Percentiles rank a stretch among this genome's conserved stretches.
These are phyloP conservation scores for Colletotrichum horii DNA, from an alignment of 2,329 filamentous ascomycete genomes.

Conservation along the genomic window DNA sequence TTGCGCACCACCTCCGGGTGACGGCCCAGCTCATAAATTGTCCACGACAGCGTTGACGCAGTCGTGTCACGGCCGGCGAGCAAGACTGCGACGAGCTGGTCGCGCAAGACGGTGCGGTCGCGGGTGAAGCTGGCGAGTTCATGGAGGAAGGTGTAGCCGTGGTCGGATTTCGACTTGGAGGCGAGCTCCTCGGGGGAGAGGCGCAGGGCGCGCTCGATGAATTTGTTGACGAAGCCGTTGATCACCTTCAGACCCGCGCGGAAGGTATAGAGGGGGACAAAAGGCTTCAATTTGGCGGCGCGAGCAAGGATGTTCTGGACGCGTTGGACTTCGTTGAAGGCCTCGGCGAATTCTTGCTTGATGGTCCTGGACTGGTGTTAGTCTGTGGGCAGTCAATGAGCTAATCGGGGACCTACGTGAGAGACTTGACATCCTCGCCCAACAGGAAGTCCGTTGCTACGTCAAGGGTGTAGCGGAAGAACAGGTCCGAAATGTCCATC, in stretches of 20 bases:
- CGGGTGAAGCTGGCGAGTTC: conserved; percentile 83
- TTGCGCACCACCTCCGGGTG: conserved; percentile 71
- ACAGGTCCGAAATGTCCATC: conserved; percentile 76
- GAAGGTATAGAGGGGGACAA: conserved; percentile 72
- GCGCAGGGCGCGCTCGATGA: conserved; percentile 75
- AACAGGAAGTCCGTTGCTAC: conserved; percentile 87
- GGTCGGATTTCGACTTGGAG: conserved; percentile 73
- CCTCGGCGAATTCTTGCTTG: conserved; percentile 74
- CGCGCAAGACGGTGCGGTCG: conserved; percentile 73
- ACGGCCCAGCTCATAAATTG: conserved; percentile 79
- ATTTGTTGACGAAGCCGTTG: conserved; percentile 77
- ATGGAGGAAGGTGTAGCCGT: conserved; percentile 84
- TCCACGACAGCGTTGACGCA: conserved; percentile 80
- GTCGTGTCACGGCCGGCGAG: conserved; percentile 90
- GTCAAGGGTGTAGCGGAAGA: conserved; percentile 87
- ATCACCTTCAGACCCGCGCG: conserved; percentile 68
- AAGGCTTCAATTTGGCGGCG: conserved; percentile 63
- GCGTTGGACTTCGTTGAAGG: conserved; percentile 80
- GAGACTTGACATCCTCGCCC: conserved; percentile 72
- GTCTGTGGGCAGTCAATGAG: not conserved
- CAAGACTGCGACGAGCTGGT: conserved; percentile 83
- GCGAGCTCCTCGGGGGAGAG: conserved; percentile 75
- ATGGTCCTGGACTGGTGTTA: conserved; percentile 48
- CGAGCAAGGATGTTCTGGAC: conserved; percentile 73
- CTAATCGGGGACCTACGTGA: conserved; percentile 45